Base-by-base conservation (phyloP, 129 eudicot genomes). In the Artemisia tridentata region DNA sequence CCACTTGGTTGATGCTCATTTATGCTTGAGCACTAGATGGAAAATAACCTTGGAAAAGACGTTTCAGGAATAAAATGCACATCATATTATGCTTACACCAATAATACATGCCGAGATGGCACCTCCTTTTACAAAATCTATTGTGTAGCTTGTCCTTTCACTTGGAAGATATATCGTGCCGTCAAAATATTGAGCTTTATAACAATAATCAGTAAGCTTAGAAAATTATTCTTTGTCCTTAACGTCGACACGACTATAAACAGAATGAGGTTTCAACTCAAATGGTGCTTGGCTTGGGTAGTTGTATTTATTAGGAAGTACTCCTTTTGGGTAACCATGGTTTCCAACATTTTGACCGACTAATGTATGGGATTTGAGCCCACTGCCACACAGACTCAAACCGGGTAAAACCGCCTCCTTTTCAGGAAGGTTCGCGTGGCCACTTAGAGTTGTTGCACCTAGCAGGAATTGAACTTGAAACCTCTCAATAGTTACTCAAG, bases 1-100 rank as follows among this genome's bases (percentile, higher is more conserved):
- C 68, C 75, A 61, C 80, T 79, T 68, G 72, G 71, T 74, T 62
- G 75, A 73, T 73, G 58, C 67, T 79, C 79, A 61, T 79, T 45
- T 74, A 79, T 73, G 76, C 71, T 78, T 74, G 75, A 63, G 74
- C 83, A 73, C 70, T 68, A 79, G 60, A 73, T 62, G 74, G 6
- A 58, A 56, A 65, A 66, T 67, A 70, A 23, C 71, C 10, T 12
- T 55, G 66, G 53, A 73, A 65, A 56, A 53, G 75, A 68, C 46
- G 45, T 62, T 73, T 79, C 62, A 62, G 72, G 76, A 79, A 73
- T 79, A 48, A 74, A 17, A 62, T 69, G 63, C 46, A 71, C 81
- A 78, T 70, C 61, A 70, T 78, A 78, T 78, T 78, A 79, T 79
- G 65, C 83, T 73, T 68, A 68, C 79, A 61, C 79, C 67, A 73